These are phyloP conservation scores for Dactylellina haptotyla DNA, from an alignment of 2,329 filamentous ascomycete species.

Conservation along the genomic window DNA sequence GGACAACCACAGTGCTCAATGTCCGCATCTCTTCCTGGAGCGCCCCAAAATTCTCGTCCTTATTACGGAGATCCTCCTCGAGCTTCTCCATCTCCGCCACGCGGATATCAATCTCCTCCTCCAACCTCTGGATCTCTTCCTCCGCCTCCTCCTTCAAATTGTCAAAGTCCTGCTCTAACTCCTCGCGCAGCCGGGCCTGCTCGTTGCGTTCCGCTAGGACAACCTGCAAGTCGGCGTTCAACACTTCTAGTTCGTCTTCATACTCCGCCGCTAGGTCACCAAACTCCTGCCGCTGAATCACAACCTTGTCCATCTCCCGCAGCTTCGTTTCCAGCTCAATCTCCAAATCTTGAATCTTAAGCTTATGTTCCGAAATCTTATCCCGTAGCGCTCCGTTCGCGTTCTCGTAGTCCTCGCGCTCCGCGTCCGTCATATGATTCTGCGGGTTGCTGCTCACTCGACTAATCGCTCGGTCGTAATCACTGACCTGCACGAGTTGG, in stretches of 20 bases:
- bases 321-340: constrained; percentile 82
- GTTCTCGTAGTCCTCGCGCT: constrained; percentile 86
- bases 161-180: constrained; percentile 71
- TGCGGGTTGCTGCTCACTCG: constrained; percentile 75
- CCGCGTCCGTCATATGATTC: constrained; percentile 70
- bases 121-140: constrained; percentile 73
- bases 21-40: constrained; percentile 92
- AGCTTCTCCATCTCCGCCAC: constrained; percentile 66
- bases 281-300: constrained; percentile 63
- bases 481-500: constrained; percentile 80
- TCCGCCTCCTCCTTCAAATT: constrained; percentile 72
- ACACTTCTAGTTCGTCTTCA: constrained; percentile 81
- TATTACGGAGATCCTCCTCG: constrained; percentile 70
- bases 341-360: constrained; percentile 89
- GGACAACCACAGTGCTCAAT: constrained; percentile 84
- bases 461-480: constrained; percentile 76
- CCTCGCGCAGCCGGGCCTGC: constrained; percentile 72
- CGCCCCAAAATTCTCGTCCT: constrained; percentile 84
- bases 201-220: constrained; percentile 79
- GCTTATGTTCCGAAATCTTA: constrained; percentile 82
- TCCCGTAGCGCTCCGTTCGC: constrained; percentile 85
- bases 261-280: constrained; percentile 71
- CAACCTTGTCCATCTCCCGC: constrained; percentile 76
- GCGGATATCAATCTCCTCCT: constrained; percentile 71
- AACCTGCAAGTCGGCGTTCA: constrained; percentile 80